Base-by-base conservation (phyloP, 306 rosid species). In the Senna tora region DNA sequence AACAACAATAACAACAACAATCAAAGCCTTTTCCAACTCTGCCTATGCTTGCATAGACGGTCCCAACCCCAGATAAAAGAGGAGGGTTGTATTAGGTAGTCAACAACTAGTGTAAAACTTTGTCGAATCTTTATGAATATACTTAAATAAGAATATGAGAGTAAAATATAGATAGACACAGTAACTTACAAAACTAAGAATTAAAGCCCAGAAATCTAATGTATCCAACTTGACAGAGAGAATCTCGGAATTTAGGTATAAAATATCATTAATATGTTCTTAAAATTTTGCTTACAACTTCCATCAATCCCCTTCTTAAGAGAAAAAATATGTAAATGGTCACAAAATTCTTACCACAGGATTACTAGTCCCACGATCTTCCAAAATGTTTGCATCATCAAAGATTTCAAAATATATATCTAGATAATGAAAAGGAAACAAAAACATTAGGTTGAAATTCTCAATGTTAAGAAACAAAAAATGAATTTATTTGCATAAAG, bases 371-470 rank as follows among this genome's bases (percentile, higher is more conserved):
- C 81, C 88, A 59, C 78, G 87, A 58, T 93, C 96, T 63, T 85
- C 92, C 79, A 93, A 89, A 72, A 93, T 80, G 85, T 91, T 93
- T 76, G 82, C 85, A 77, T 76, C 87, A 75, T 89, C 98, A 81
- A 68, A 84, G 64, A 93, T 74, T 79, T 82, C 87, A 67, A 93
- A 79, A 84, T 84, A 91, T 65, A 93, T 71, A 77, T 93, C 98
- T 93, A 79, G 49, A 8, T 16, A 57, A 82, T 12, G 73, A 77
- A 78, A 70, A 19, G 6, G 22, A 45, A 62, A 7, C 16, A 55
- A 71, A 42, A 34, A 39, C 6, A 70, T 59, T 30, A 65, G 63
- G 55, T 63, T 67, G 34, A 62, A 71, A 56, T 51, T 60, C 55
- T 63, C 33, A 32, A 60, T 45, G 41, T 10, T 34, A 54, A 46